Base-by-base conservation (phyloP, 768 basidiomycete genomes). In the Asterophora lycoperdoides region DNA sequence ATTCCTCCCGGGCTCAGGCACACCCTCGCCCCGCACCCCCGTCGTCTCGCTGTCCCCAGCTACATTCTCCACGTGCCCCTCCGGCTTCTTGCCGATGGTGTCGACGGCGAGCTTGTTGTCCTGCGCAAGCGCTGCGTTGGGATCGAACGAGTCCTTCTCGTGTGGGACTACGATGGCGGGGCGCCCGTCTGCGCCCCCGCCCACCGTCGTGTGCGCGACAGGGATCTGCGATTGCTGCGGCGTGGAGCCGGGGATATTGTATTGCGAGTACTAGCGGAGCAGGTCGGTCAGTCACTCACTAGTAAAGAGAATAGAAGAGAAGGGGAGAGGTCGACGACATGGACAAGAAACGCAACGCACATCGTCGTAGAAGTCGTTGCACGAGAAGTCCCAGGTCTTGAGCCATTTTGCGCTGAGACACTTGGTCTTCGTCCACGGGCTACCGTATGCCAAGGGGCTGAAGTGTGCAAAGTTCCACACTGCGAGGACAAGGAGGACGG, bases 371-470 rank as follows among this genome's bases (percentile, higher is more conserved):
- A 86, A 89, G n/a, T 85, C 84, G 34, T 78, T 71, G 65, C 94
- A 99, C 23, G 83, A 78, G 64, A 98, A 97, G 68, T 99, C 96
- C 96, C 96, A 99, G 4, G 85, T 88, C 71, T 84, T 91, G 34
- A 95, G 56, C 91, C 92, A 94, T 61, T 82, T 84, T 1, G 91
- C 83, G 34, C 70, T 76, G 44, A 76, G 64, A 58, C 96, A 98
- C 53, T 89, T 75, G 7, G 59, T 62, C 69, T 77, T 89, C 29
- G 95, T 97, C 96, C 95, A 98, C 0, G 79, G 74, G 15, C 69
- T 79, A 0, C 91, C 96, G 62, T 99, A 98, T 0, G 79, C 72
- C 38, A 98, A 63, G 1, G 95, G 87, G 56, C 84, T 88, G 60
- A 93, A 85, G 60, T 84, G 77, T 34, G 72, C 68, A 68, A 84